Evolutionary conservation across 306 rosid genomes (phyloP), one percentile per base, ranked within the genome.

Genomic region (Calophaca sinica): DNA sequence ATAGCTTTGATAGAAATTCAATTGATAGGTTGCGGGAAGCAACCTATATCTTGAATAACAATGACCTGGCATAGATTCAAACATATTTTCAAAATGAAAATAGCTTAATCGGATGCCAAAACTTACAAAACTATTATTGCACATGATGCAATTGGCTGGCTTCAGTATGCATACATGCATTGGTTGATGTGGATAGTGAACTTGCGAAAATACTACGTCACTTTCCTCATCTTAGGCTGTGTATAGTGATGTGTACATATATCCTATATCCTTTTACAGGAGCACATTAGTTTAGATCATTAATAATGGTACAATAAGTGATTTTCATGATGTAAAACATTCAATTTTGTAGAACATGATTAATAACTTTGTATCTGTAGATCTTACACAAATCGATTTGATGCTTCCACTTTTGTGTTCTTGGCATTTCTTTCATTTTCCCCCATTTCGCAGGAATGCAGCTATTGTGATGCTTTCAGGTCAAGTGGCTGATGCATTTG

Each of bases 401-500:
- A 50, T 75, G 26, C 60, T 63, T 82, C 59, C 66, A 41, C 35
- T 5, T 65, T 46, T 12, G 46, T 33, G 14, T 4, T 66, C 33
- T 36, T 72, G 58, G 58, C 51, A 36, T 52, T 35, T 53, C 11
- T 58, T 28, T 65, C 1, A 2, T 12, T 35, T 73, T 69, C 5
- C 7, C 32, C 14, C 41, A 12, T 65, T 76, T 54, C 26, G 62
- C 71, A 94, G 98, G 90, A 55, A 86, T 88, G 97, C 97, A 32
- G 97, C 98, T 55, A 50, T 14, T 33, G 98, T 94, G 72, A 89
- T 94, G 98, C 96, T 94, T 81, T 91, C 97, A 29, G 98, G 98
- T 89, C 98, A 94, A 79, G 82, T 94, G 68, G 98, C 98, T 73
- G 97, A 94, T 86, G 98, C 88, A 76, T 86, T 91, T 48, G 88